Conservation (phyloP, 176 grass and related monocot genomes). For the Puya raimondii region DNA sequence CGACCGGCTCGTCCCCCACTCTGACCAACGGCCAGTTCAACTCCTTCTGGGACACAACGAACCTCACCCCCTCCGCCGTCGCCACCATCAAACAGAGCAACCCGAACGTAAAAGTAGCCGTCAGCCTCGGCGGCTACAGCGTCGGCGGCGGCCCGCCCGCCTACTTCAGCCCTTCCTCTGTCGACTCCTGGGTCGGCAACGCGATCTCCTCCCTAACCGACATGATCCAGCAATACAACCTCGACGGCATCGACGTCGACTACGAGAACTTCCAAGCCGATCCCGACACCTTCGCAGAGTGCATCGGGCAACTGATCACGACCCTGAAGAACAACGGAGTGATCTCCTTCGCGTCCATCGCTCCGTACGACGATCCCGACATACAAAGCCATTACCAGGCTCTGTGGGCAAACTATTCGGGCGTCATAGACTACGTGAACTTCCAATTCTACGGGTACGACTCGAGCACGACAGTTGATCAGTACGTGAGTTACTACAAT, state of each 20-base stretch:
- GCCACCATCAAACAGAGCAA: constrained; percentile 11
- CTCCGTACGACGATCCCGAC: background rate
- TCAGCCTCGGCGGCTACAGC: constrained; percentile 24
- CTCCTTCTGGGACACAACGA: constrained; percentile 24
- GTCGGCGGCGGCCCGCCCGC: background rate
- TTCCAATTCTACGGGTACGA: constrained; percentile 1
- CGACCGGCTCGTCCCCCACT: background rate
- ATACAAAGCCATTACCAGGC: background rate
- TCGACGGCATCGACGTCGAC: constrained; percentile 55
- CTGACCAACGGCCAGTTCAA: constrained; percentile 42
- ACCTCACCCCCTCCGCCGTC: constrained; percentile 12
- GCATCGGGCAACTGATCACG: constrained; percentile 25
- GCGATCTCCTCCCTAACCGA: constrained; percentile 21
- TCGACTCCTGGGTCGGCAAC: constrained; percentile 54
- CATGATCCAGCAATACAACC: constrained; percentile 30
- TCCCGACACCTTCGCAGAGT: constrained; percentile 31
- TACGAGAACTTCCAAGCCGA: constrained; percentile 41
- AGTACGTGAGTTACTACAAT: background rate
- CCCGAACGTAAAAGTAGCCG: constrained; percentile 29
- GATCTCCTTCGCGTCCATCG: background rate
- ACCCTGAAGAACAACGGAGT: constrained; percentile 2
- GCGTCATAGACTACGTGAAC: constrained; percentile 9
- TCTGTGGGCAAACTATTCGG: background rate
- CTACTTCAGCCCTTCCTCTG: constrained; percentile 4
- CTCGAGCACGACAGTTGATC: background rate